These are phyloP conservation scores for Phytopythium litorale DNA, from an alignment of 352 stramenopile genomes.

Conservation along the genomic window DNA sequence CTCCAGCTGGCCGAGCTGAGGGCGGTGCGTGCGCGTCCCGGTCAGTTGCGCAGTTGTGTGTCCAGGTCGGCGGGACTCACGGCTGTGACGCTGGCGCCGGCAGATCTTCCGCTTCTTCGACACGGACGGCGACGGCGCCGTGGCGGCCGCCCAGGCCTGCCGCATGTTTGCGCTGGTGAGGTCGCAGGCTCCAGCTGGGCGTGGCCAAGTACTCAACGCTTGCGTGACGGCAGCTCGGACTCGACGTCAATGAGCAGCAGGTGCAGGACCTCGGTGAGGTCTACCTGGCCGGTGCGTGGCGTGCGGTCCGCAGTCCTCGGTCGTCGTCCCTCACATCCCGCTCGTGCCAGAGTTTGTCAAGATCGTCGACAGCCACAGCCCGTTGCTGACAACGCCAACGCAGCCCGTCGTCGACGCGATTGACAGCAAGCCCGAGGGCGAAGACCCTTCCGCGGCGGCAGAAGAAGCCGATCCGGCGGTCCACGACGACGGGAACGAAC, in stretches of 20 bases:
- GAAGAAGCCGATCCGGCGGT: neutral
- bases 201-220: no score
- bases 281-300: conserved; percentile 47
- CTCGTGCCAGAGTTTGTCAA: conserved; percentile 55
- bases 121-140: conserved; percentile 53
- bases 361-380: conserved; percentile 60
- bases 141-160: conserved; percentile 51
- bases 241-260: conserved; percentile 45
- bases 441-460: neutral
- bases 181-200: no score
- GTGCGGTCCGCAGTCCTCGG: neutral
- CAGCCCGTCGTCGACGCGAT: neutral
- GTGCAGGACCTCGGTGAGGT: conserved; percentile 58
- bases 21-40: conserved; percentile 21
- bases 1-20: conserved; percentile 49
- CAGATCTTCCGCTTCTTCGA: conserved; percentile 80
- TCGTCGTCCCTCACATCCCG: neutral
- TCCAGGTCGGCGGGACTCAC: no score
- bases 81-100: neutral
- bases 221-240: conserved; percentile 29
- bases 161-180: conserved; percentile 61
- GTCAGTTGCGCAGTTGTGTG: fast-evolving
- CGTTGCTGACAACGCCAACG: conserved; percentile 1
- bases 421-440: neutral
- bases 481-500: neutral